These are phyloP conservation scores for Oleoguttula mirabilis DNA, from an alignment of 495 filamentous ascomycete species.

Conservation along the genomic window DNA sequence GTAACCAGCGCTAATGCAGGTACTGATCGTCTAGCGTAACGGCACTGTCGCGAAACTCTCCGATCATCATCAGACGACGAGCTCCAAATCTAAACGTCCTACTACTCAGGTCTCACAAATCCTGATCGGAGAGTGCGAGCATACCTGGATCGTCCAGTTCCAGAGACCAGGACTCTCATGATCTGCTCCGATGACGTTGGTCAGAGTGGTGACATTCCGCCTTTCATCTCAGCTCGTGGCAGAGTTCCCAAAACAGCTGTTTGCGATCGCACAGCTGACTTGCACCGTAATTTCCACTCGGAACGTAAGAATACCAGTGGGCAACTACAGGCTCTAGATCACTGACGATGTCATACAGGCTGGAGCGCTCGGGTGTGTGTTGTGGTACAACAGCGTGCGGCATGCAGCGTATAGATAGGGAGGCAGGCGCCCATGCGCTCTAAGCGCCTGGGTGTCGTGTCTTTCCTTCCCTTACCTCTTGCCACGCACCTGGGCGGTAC, in stretches of 20 bases:
- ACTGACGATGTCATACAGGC: background rate
- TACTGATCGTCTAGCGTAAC: background rate
- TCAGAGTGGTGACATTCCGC: background rate
- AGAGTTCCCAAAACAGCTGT: too few relatives aligned
- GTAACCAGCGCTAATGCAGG: background rate
- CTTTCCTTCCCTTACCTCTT: background rate
- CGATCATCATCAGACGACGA: background rate
- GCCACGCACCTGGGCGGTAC: too few relatives aligned
- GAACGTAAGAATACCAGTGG: background rate
- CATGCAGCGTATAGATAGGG: too few relatives aligned
- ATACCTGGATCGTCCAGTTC: too few relatives aligned
- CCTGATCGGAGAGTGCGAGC: background rate
- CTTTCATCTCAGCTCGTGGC: too few relatives aligned
- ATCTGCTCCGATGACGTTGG: background rate
- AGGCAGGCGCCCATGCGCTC: background rate
- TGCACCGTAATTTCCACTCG: background rate
- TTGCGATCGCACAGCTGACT: too few relatives aligned
- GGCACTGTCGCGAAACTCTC: background rate
- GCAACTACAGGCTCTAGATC: background rate
- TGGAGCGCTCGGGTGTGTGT: too few relatives aligned
- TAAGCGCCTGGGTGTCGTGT: background rate
- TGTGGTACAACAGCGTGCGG: too few relatives aligned
- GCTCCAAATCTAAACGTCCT: background rate
- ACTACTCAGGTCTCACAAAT: background rate
- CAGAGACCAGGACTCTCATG: background rate